Evolutionary conservation across 371 early-diverging fungal genomes (phyloP).

Genomic region (Apophysomyces elegans): DNA sequence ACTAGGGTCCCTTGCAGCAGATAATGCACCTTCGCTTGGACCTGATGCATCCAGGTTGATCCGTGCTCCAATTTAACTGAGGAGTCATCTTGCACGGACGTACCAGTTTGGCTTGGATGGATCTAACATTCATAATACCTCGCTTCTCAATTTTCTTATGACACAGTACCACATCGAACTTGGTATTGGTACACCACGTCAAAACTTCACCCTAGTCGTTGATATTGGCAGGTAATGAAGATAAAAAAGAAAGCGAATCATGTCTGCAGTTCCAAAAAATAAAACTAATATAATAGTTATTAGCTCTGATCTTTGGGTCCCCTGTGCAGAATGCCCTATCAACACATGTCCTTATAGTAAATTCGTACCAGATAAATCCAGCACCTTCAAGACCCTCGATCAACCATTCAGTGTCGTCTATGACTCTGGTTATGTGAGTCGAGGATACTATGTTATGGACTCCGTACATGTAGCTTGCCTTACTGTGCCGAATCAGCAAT

Average conservation of each 20-base stretch:
- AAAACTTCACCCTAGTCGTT: slow-evolving; percentile 35
- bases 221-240: slow-evolving; percentile 18
- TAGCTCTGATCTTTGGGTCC: slow-evolving; percentile 55
- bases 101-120: neutral
- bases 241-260: neutral
- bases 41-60: neutral
- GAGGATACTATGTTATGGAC: slow-evolving; percentile 48
- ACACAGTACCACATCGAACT: slow-evolving; percentile 37
- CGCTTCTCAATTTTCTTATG: slow-evolving; percentile 32
- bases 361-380: slow-evolving; percentile 30
- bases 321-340: slow-evolving; percentile 36
- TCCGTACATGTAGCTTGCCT: slow-evolving; percentile 38
- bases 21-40: neutral
- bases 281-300: too few species aligned
- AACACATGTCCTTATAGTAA: slow-evolving; percentile 36
- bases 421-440: slow-evolving; percentile 41
- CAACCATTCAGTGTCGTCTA: slow-evolving; percentile 32
- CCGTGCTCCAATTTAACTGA: neutral
- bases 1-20: neutral
- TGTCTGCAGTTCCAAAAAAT: neutral
- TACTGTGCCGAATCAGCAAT: slow-evolving; percentile 38
- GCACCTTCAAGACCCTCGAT: slow-evolving; percentile 29
- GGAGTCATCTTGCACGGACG: neutral
- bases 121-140: slow-evolving; percentile 7
- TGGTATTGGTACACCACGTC: slow-evolving; percentile 41